Percentiles rank a stretch among this genome's conserved stretches.
phyloP scores from a whole-genome alignment of 768 basidiomycete genomes.

The Termitomyces bulborhizus region DNA sequence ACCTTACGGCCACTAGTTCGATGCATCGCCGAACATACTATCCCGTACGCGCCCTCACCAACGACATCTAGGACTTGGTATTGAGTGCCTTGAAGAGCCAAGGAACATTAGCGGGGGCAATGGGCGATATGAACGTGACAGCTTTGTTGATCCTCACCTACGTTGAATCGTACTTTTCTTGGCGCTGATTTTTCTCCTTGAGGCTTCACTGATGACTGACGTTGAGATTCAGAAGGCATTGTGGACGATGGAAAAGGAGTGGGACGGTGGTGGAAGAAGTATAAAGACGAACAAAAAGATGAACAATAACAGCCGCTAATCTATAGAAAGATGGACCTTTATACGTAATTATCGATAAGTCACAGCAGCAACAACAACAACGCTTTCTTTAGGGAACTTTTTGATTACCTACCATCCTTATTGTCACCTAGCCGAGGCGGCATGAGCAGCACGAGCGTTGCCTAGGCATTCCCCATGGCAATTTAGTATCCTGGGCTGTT shows the following conservation, averaged over 20 bases:
- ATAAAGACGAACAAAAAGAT: slow-evolving; percentile 13
- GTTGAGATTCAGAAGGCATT: slow-evolving; percentile 26
- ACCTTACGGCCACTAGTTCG: slow-evolving; percentile 84
- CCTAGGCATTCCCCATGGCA: slow-evolving; percentile 14
- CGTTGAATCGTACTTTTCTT: slow-evolving; percentile 85
- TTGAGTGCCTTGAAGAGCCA: slow-evolving; percentile 47
- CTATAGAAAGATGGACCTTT: slow-evolving; percentile 12
- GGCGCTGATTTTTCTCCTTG: slow-evolving; percentile 39
- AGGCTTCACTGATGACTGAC: slow-evolving; percentile 27
- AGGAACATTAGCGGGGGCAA: slow-evolving; percentile 4
- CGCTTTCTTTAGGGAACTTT: slow-evolving; percentile 11
- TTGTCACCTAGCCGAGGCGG: slow-evolving; percentile 9
- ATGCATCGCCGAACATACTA: slow-evolving; percentile 92
- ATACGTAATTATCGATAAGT: slow-evolving; percentile 6
- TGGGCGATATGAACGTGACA: neutral
- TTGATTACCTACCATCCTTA: neutral
- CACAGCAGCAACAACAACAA: slow-evolving; percentile 15
- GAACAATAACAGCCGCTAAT: slow-evolving; percentile 9
- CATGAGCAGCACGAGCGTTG: slow-evolving; percentile 4
- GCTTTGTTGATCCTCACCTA: slow-evolving; percentile 39
- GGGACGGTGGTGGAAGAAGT: slow-evolving; percentile 13
- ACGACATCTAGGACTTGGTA: slow-evolving; percentile 86
- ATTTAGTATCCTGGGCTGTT: slow-evolving; percentile 3
- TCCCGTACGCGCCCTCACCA: slow-evolving; percentile 90
- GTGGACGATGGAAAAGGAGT: slow-evolving; percentile 10